Evolutionary conservation across 495 filamentous ascomycete genomes (phyloP).

Genomic region (Halenospora varia): DNA sequence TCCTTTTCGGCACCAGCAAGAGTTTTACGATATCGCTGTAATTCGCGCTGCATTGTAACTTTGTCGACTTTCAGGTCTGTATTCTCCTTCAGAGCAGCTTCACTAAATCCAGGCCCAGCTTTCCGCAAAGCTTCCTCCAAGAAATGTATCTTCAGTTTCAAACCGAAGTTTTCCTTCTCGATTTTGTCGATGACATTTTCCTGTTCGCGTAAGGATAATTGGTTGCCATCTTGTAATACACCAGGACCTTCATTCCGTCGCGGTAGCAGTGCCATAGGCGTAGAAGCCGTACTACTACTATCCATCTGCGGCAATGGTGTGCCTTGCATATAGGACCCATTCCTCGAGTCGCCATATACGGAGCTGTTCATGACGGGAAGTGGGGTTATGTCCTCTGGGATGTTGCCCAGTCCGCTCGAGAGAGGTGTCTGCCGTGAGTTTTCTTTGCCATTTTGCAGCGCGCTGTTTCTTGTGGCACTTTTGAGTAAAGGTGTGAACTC

Average conservation of each 20-base stretch:
- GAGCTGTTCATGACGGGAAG: constrained; percentile 57
- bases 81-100: constrained; percentile 85
- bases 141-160: constrained; percentile 80
- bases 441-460: constrained; percentile 55
- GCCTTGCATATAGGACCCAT: constrained; percentile 39
- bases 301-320: constrained; percentile 68
- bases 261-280: constrained; percentile 67
- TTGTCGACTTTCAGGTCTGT: constrained; percentile 91
- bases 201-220: constrained; percentile 86
- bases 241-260: constrained; percentile 53
- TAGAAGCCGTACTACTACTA: constrained; percentile 74
- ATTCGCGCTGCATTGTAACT: constrained; percentile 80
- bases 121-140: constrained; percentile 76
- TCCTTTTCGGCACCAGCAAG: constrained; percentile 74
- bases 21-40: constrained; percentile 76
- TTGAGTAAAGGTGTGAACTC: constrained; percentile 95
- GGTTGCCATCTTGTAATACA: constrained; percentile 74
- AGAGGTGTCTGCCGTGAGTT: constrained; percentile 65
- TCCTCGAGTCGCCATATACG: constrained; percentile 59
- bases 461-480: constrained; percentile 79
- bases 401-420: constrained; percentile 56
- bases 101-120: constrained; percentile 80
- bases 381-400: constrained; percentile 61
- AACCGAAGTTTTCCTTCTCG: constrained; percentile 83
- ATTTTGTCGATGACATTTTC: constrained; percentile 93